Conservation (phyloP, 306 rosid genomes). For the Rosa persica region DNA sequence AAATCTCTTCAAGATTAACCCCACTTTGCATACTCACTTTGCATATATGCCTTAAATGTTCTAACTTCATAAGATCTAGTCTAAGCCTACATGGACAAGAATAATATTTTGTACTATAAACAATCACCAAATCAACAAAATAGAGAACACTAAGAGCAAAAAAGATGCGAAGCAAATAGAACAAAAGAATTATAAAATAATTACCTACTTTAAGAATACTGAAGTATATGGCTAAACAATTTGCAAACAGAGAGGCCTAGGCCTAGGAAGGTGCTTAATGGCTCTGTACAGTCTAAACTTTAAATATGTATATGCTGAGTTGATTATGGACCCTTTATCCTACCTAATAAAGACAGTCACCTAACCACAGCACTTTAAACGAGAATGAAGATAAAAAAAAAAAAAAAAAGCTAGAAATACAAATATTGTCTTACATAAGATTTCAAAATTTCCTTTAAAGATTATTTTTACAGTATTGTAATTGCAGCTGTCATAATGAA, state of each 20-base stretch:
- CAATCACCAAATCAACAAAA: slow-evolving; percentile 21
- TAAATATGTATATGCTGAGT: not conserved
- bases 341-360: not conserved
- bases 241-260: slow-evolving; percentile 3
- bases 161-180: slow-evolving; percentile 26
- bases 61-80: not conserved
- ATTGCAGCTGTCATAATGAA: slow-evolving; percentile 3
- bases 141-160: slow-evolving; percentile 39
- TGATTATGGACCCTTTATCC: slow-evolving; percentile 4
- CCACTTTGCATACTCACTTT: slow-evolving; percentile 21
- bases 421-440: not conserved
- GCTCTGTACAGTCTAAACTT: not conserved
- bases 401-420: not conserved
- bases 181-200: slow-evolving; percentile 17
- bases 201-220: slow-evolving; percentile 26
- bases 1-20: slow-evolving; percentile 8
- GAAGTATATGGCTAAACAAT: slow-evolving; percentile 26
- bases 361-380: not conserved
- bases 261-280: slow-evolving; percentile 17
- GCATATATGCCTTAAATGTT: slow-evolving; percentile 14
- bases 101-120: slow-evolving; percentile 20
- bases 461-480: not conserved
- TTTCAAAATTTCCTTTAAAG: not conserved
- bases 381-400: not conserved
- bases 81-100: slow-evolving; percentile 12